Base-by-base conservation (phyloP, 805 yeast species). In the Sugiyamaella qingdaonensis region DNA sequence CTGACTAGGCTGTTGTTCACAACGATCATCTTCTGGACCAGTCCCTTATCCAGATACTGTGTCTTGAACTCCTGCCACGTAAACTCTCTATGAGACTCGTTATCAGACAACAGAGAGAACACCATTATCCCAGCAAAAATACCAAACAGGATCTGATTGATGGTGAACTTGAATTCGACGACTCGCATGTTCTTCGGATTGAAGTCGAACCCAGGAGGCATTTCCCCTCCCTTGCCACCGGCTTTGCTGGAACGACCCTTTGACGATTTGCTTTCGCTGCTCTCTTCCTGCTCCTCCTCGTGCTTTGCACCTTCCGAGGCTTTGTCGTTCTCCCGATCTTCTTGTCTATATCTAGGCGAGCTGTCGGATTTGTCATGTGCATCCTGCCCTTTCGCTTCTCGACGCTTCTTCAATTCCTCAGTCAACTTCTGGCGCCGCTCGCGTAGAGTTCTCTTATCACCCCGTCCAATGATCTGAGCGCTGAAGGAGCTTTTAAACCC, bases 31-130 rank as follows among this genome's bases (percentile, higher is more conserved):
- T 79, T 81, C 48, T 84, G 81, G 35, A 91, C 97, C 48, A 83
- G 76, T 3, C 96, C 95, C 59, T 80, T 81, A 57, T 85, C 88
- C 31, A 91, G 73, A 59, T 86, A 84, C 54, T 84, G 80, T n/a
- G 84, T 76, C 67, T 86, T 85, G 75, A 91, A 90, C 64, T 88
- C 95, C 71, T 88, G 96, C 75, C 84, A 85, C 1, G 91, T 77
- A 46, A 80, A 63, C 52, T 68, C 72, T 4, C 68, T 66, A 43
- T 55, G 55, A 9, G 42, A 32, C 35, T 47, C 49, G 36, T 45
- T 50, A 7, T 27, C 43, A 27, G 58, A 37, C 29, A 54, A 35
- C 36, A 50, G 27, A 3, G 53, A 48, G 13, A 48, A 51, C 10
- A 47, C 46, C 51, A 52, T 51, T 48, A 52, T 9, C 47, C 49